Conservation (phyloP, 495 filamentous ascomycete species). For the Penicillium maclennaniae region DNA sequence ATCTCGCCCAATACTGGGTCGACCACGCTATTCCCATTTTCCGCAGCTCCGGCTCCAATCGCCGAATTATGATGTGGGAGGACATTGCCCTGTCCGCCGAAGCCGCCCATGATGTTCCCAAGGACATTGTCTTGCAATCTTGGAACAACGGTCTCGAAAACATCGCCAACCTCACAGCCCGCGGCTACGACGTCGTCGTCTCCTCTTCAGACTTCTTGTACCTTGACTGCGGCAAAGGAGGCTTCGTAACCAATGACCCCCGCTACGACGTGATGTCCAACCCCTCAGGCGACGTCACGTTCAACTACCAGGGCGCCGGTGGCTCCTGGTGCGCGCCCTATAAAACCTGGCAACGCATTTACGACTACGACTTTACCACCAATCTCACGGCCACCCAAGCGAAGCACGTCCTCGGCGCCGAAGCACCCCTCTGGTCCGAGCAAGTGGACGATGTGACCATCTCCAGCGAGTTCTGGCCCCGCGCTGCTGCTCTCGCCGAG, state of each 20-base stretch:
- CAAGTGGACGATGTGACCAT: conserved; percentile 52
- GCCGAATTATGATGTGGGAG: conserved; percentile 56
- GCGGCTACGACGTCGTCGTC: conserved; percentile 53
- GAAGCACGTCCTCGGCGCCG: conserved; percentile 45
- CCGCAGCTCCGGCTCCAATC: conserved; percentile 30
- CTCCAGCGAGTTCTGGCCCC: conserved; percentile 50
- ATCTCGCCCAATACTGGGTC: conserved; percentile 53
- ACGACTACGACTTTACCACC: conserved; percentile 54
- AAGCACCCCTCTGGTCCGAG: conserved; percentile 52
- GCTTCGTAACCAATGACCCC: conserved; percentile 51
- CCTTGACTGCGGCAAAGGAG: conserved; percentile 54
- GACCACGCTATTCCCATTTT: conserved; percentile 54
- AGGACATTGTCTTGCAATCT: conserved; percentile 50
- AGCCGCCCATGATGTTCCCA: conserved; percentile 44
- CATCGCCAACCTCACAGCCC: conserved; percentile 48
- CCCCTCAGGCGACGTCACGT: conserved; percentile 41
- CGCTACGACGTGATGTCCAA: conserved; percentile 51
- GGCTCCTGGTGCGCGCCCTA: conserved; percentile 58
- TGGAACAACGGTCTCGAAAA: conserved; percentile 53
- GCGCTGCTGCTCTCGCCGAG: conserved; percentile 53
- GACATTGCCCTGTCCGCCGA: conserved; percentile 43
- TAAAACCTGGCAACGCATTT: conserved; percentile 60
- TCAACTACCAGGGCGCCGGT: conserved; percentile 52
- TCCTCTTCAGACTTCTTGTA: conserved; percentile 53
- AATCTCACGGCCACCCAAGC: conserved; percentile 45